Conservation (phyloP, 306 rosid species). For the Ochetophila trinervis region DNA sequence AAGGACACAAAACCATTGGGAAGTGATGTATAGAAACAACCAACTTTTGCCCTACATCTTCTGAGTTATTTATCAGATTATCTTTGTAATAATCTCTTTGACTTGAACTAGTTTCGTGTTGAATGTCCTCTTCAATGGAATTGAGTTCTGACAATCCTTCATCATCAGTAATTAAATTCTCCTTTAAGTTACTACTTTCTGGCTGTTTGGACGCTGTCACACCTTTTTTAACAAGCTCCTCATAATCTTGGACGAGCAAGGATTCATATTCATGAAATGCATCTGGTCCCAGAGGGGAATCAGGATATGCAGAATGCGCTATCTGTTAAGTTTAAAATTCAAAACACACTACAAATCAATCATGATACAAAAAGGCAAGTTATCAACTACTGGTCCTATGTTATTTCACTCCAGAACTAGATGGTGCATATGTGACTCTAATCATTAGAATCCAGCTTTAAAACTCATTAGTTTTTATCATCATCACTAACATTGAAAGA, state of each 20-base stretch:
- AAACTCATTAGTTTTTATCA: too few relatives aligned
- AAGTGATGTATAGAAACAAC: slow-evolving; percentile 82
- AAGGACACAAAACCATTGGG: slow-evolving; percentile 80
- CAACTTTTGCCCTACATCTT: slow-evolving; percentile 56
- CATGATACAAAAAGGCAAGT: too few relatives aligned
- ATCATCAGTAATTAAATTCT: slow-evolving; percentile 36
- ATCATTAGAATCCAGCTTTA: too few relatives aligned
- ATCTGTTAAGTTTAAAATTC: slow-evolving; percentile 44
- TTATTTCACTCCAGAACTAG: too few relatives aligned
- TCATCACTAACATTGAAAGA: too few relatives aligned
- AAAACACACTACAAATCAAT: background rate
- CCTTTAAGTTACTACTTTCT: slow-evolving; percentile 35
- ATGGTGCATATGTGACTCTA: too few relatives aligned
- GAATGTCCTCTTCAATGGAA: slow-evolving; percentile 47
- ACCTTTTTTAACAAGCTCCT: slow-evolving; percentile 66
- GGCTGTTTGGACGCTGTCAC: slow-evolving; percentile 28
- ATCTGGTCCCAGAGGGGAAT: slow-evolving; percentile 94
- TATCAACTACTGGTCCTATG: too few relatives aligned
- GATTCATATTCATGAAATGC: slow-evolving; percentile 90
- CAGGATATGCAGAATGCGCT: slow-evolving; percentile 75
- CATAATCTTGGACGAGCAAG: slow-evolving; percentile 86
- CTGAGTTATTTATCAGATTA: slow-evolving; percentile 34
- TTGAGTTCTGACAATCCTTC: slow-evolving; percentile 52
- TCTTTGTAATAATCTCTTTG: slow-evolving; percentile 50
- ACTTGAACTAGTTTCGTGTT: slow-evolving; percentile 51